Conservation (phyloP, 179 eudicot genomes). For the Gypsophila paniculata region DNA sequence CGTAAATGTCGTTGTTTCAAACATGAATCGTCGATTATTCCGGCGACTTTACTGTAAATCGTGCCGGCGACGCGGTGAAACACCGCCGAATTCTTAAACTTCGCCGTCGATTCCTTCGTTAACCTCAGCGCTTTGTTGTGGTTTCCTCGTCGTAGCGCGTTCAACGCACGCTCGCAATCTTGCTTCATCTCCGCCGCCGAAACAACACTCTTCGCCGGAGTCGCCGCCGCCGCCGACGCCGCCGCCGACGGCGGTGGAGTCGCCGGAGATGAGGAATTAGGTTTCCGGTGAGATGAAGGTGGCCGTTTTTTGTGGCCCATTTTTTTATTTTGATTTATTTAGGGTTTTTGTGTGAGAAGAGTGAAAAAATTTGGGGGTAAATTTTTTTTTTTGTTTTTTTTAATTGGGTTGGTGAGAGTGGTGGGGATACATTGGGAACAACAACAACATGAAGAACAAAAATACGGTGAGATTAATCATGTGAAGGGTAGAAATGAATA, state of each 20-base stretch:
- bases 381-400: background rate
- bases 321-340: background rate
- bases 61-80: constrained; percentile 59
- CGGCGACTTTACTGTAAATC: constrained; percentile 54
- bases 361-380: background rate
- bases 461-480: too few relatives aligned
- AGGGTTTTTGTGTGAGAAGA: background rate
- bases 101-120: constrained; percentile 52
- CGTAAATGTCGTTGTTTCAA: constrained; percentile 49
- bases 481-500: too few relatives aligned
- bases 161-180: constrained; percentile 70
- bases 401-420: background rate
- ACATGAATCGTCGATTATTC: constrained; percentile 49
- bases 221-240: constrained; percentile 15
- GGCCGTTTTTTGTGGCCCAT: constrained; percentile 85
- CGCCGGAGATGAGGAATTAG: constrained; percentile 6
- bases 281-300: constrained; percentile 32
- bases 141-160: constrained; percentile 59
- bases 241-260: background rate
- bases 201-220: constrained; percentile 11
- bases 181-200: constrained; percentile 34
- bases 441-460: background rate
- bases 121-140: constrained; percentile 63
- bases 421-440: background rate
- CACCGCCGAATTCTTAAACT: constrained; percentile 43